Percentiles rank a stretch among this genome's conserved stretches.
phyloP scores from a whole-genome alignment of 441 rosid species.

The Melastoma candidum region DNA sequence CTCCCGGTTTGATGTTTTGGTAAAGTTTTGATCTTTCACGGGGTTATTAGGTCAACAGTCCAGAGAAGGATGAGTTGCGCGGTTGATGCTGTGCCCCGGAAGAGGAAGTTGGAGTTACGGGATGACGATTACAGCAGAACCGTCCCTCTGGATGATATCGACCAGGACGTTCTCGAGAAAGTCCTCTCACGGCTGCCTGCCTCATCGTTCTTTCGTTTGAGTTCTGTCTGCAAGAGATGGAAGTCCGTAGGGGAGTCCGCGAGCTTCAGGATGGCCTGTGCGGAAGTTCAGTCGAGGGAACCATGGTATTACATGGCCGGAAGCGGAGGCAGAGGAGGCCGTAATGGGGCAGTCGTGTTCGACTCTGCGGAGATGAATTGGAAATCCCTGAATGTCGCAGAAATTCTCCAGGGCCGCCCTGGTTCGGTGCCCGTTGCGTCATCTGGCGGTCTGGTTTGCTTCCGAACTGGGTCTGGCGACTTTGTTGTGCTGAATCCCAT shows the following conservation, averaged over 20 bases:
- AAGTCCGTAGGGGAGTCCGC: conserved; percentile 43
- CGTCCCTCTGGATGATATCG: conserved; percentile 45
- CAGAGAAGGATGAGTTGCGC: conserved; percentile 25
- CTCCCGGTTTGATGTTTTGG: too few relatives aligned
- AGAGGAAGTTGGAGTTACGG: conserved; percentile 42
- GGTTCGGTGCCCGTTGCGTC: conserved; percentile 65
- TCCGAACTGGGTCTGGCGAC: conserved; percentile 34
- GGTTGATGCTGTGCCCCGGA: conserved; percentile 23
- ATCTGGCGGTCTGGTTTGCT: conserved; percentile 71
- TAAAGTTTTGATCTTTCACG: conserved; percentile 15
- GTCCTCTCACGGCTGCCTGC: conserved; percentile 83
- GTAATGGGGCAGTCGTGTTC: conserved; percentile 36
- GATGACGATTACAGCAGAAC: conserved; percentile 14
- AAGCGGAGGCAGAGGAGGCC: conserved; percentile 6
- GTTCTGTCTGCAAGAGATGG: conserved; percentile 88
- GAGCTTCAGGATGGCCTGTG: conserved; percentile 75
- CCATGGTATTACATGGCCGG: conserved; percentile 83
- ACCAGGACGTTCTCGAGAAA: conserved; percentile 69
- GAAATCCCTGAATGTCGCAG: conserved; percentile 42
- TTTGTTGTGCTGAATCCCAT: conserved; percentile 58
- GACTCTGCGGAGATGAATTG: conserved; percentile 60
- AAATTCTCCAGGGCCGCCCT: conserved; percentile 16
- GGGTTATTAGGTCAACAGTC: conserved; percentile 9
- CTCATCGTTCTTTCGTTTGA: conserved; percentile 45
- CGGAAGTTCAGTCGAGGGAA: conserved; percentile 49